Evolutionary conservation across 441 rosid species (phyloP), one percentile per base, ranked within the genome.

Genomic region (Bruguiera hainesii): DNA sequence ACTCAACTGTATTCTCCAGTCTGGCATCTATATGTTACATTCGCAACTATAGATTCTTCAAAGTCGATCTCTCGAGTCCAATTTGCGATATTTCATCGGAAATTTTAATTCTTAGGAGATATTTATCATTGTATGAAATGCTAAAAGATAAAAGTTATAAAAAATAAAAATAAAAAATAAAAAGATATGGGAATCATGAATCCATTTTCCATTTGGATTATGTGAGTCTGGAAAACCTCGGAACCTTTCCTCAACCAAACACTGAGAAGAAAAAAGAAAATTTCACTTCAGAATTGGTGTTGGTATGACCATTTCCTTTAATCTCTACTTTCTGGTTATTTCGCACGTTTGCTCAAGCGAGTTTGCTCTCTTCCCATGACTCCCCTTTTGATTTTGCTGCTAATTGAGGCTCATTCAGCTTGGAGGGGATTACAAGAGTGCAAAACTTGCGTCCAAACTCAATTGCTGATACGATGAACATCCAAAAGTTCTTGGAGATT

Each of bases 391-490:
- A 46, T 42, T 65, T 69, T 52, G 49, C 29, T 71, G 52, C 28
- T 46, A 49, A 51, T 73, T 46, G 88, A 91, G 97, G 91, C 90
- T 93, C 81, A 88, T 96, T 75, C 97, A 92, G 77, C 96, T 96
- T 59, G 82, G 99, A 68, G 98, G 93, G 65, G 99, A 96, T 76
- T 93, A 87, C 78, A 90, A 93, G 81, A 89, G 97, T 64, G 97
- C 96, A 33, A 94, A 89, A 81, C 90, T 91, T 35, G 96, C 96
- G 21, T 64, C 96, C 23, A 87, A 65, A 74, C 94, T 95, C 66
- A 82, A 91, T 87, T 37, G 46, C 15, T 37, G 13, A 10, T 37
- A 37, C 10, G 46, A 2, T 37, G 46, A 37, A 37, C 46, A 37
- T 37, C 46, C 15, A 11, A 15, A 11, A 37, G 15, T 10, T 13